A percentile compares a stretch with the other conserved stretches of the same genome.
phyloP scores from a whole-genome alignment of 371 early-diverging fungal genomes.

The Basidiobolus heterosporus region DNA sequence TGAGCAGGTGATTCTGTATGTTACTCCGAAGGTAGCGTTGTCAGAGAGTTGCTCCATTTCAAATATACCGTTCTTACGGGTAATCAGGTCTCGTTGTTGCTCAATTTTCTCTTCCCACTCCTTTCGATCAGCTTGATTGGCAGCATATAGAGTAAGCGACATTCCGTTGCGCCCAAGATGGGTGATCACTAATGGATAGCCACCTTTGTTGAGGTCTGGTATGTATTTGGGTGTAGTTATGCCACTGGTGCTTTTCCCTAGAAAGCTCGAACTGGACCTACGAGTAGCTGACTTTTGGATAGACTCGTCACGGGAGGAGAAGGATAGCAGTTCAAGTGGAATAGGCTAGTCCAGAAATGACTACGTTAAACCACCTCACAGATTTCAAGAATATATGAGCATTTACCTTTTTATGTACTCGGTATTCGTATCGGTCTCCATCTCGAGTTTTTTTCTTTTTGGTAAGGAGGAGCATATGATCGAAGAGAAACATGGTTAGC shows the following conservation, averaged over 20 bases:
- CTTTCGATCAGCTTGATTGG: conserved; percentile 50
- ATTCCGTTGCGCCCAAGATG: conserved; percentile 56
- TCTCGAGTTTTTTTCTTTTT: conserved; percentile 37
- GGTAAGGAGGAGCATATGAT: conserved; percentile 67
- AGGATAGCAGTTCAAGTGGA: conserved; percentile 49
- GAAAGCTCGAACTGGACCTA: conserved; percentile 16
- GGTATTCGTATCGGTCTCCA: conserved; percentile 39
- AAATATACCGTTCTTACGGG: conserved; percentile 32
- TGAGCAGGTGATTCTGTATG: background rate
- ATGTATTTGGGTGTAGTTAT: conserved; percentile 9
- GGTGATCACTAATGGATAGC: conserved; percentile 49
- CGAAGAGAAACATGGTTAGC: conserved; percentile 63
- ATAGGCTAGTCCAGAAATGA: conserved; percentile 31
- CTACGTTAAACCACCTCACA: background rate
- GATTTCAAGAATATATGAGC: background rate
- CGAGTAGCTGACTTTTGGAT: conserved; percentile 4
- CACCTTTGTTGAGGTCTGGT: conserved; percentile 16
- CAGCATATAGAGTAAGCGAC: conserved; percentile 48
- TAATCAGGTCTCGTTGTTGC: conserved; percentile 39
- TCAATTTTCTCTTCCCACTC: conserved; percentile 71
- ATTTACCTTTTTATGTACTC: conserved; percentile 31
- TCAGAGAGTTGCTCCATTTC: conserved; percentile 30
- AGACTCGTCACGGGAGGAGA: conserved; percentile 39
- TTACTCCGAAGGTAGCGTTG: conserved; percentile 2
- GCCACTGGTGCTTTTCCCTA: conserved; percentile 6